Percentiles rank a stretch among this genome's conserved stretches.
Evolutionary conservation across 129 eudicot species (phyloP).

Genomic region (Flaveria robusta): DNA sequence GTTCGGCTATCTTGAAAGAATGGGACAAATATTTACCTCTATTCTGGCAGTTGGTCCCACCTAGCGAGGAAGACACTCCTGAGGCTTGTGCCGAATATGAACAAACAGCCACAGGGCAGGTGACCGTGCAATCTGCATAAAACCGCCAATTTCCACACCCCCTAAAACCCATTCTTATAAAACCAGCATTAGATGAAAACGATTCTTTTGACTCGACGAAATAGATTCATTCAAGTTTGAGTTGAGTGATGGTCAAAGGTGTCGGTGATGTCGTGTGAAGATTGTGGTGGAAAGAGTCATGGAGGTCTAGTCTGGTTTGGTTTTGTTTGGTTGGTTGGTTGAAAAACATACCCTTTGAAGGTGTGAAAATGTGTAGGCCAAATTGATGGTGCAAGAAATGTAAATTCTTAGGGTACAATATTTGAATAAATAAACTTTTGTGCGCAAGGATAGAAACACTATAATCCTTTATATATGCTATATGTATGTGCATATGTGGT

Average conservation of each 20-base stretch:
- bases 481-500: constrained; percentile 16
- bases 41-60: constrained; percentile 98
- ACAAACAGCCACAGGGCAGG: constrained; percentile 62
- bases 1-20: constrained; percentile 74
- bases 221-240: constrained; percentile 16
- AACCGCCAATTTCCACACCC: neutral
- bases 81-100: constrained; percentile 93
- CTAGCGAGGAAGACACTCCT: constrained; percentile 99
- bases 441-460: constrained; percentile 29
- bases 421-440: constrained; percentile 36
- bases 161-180: constrained; percentile 22
- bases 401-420: constrained; percentile 39
- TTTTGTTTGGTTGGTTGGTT: constrained; percentile 18
- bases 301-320: constrained; percentile 20
- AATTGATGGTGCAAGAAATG: constrained; percentile 38
- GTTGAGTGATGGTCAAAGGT: constrained; percentile 20
- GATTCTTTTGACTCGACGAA: constrained; percentile 25
- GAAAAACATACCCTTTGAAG: constrained; percentile 27
- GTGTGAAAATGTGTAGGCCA: constrained; percentile 41
- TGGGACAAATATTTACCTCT: constrained; percentile 96
- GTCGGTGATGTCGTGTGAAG: constrained; percentile 9
- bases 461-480: neutral
- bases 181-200: constrained; percentile 23
- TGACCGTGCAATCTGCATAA: constrained; percentile 73
- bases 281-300: constrained; percentile 7